These are phyloP conservation scores for Kingdonia uniflora DNA, from an alignment of 164 flowering plant genomes.

Conservation along the genomic window DNA sequence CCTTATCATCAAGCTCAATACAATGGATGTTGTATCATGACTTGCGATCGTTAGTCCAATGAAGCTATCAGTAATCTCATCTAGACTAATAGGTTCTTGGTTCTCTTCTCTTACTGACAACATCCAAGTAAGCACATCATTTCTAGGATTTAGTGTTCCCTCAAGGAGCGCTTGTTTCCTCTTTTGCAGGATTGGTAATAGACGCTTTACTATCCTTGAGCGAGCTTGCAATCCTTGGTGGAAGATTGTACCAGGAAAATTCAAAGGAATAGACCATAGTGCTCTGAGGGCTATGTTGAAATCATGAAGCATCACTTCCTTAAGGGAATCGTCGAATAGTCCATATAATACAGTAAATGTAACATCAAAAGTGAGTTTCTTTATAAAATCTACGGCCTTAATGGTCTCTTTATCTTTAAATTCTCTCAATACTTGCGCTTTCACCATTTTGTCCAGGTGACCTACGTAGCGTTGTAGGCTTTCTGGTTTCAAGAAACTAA, in stretches of 20 bases:
- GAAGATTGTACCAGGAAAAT: slow-evolving; percentile 14
- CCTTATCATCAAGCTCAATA: slow-evolving; percentile 14
- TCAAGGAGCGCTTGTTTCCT: slow-evolving; percentile 8
- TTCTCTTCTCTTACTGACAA: slow-evolving; percentile 9
- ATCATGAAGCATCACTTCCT: slow-evolving; percentile 10
- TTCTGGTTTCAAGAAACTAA: slow-evolving; percentile 17
- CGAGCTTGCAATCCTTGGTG: slow-evolving; percentile 9
- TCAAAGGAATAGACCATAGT: slow-evolving; percentile 13
- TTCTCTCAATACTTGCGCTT: slow-evolving; percentile 1
- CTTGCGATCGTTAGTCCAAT: slow-evolving; percentile 7
- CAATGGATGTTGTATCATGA: slow-evolving; percentile 15
- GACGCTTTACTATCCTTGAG: slow-evolving; percentile 6
- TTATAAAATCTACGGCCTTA: slow-evolving; percentile 4
- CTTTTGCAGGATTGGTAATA: slow-evolving; percentile 9
- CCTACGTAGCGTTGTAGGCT: slow-evolving; percentile 13
- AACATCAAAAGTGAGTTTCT: slow-evolving; percentile 14
- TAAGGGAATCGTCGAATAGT: slow-evolving; percentile 5
- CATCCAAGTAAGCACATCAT: slow-evolving; percentile 11
- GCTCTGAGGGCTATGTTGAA: slow-evolving; percentile 9
- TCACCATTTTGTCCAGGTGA: slow-evolving; percentile 12
- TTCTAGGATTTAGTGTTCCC: slow-evolving; percentile 5
- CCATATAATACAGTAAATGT: slow-evolving; percentile 14
- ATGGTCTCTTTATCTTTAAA: slow-evolving; percentile 8
- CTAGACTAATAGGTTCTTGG: slow-evolving; percentile 6
- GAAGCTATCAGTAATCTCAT: slow-evolving; percentile 11